A percentile compares a stretch with the other conserved stretches of the same genome.
These are phyloP conservation scores for Durusdinium trenchii DNA, from an alignment of 73 alveolate genomes.

Conservation along the genomic window DNA sequence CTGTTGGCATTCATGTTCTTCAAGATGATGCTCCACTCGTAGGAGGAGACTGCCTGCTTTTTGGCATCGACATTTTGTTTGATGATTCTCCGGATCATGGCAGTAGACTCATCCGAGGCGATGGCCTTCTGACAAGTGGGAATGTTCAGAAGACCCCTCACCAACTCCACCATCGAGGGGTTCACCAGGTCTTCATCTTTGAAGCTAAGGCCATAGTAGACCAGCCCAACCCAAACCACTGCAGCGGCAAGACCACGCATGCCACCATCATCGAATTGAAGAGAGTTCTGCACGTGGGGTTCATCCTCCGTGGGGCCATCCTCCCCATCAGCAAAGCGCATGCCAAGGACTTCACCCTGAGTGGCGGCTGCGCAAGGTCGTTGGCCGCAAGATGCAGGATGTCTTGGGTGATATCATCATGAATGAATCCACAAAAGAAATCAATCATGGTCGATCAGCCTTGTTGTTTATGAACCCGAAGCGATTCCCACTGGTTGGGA, in stretches of 20 bases:
- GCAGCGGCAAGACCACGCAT: constrained; percentile 16
- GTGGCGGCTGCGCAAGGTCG: no score
- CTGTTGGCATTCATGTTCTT: neutral
- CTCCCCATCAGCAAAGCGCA: neutral
- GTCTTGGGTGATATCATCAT: no score
- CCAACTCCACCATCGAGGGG: neutral
- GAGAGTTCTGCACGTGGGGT: neutral
- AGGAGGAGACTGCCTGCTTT: neutral
- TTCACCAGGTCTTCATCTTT: neutral
- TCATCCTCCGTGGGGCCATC: neutral
- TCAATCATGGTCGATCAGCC: no score
- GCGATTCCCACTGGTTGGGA: no score
- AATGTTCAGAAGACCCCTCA: neutral
- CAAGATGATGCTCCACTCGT: neutral
- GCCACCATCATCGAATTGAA: constrained; percentile 9
- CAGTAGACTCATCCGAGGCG: neutral
- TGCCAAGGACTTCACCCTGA: constrained; percentile 14
- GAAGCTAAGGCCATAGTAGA: neutral
- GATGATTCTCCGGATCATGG: neutral
- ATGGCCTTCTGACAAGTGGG: neutral
- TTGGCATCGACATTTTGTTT: neutral
- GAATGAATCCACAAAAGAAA: no score
- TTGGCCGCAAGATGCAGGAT: no score
- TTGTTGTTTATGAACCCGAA: no score
- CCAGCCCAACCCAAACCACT: neutral